Evolutionary conservation across 257 asterid genomes (phyloP), one percentile per base, ranked within the genome.

Genomic region (Solanum lycopersicoides): DNA sequence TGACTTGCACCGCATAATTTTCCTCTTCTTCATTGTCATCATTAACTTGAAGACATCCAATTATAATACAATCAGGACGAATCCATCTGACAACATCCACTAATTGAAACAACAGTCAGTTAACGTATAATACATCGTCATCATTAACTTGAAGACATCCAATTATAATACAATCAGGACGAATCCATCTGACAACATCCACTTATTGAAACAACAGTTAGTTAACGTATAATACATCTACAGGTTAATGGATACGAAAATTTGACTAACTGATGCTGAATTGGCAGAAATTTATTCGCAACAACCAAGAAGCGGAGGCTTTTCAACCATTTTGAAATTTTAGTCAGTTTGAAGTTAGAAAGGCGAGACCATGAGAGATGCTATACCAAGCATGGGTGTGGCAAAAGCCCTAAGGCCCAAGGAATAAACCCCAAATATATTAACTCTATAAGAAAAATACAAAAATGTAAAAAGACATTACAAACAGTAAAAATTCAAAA

Each of bases 21-120:
- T 94, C 95, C 89, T 91, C 95, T 80, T 91, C 95, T 28, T 94
- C 44, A 72, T 72, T 94, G 15, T 91, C 95, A n/a, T 92, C 96
- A 91, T 89, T 90, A 87, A 90, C 82, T 44, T 90, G 91, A 91
- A 94, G 92, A 91, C 96, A 94, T 87, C 99, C 99, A 87, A 97
- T 89, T 89, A 94, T 92, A 60, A 97, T 91, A 91, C 95, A 92
- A 91, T 96, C 97, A 37, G 94, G 90, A 86, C 98, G 98, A 90
- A 94, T 89, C 99, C 99, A 97, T 86, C 95, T 90, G 93, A 97
- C 90, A 83, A 95, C 90, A 90, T 97, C 98, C 91, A 96, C 99
- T 97, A 94, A 87, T 50, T 82, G 73, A 92, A 87, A 87, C 87
- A 88, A 86, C 73, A 89, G 45, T 79, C 60, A 73, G 91, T 88